These are phyloP conservation scores for Kodamaea sagamina DNA, from an alignment of 805 yeast species.

Conservation along the genomic window DNA sequence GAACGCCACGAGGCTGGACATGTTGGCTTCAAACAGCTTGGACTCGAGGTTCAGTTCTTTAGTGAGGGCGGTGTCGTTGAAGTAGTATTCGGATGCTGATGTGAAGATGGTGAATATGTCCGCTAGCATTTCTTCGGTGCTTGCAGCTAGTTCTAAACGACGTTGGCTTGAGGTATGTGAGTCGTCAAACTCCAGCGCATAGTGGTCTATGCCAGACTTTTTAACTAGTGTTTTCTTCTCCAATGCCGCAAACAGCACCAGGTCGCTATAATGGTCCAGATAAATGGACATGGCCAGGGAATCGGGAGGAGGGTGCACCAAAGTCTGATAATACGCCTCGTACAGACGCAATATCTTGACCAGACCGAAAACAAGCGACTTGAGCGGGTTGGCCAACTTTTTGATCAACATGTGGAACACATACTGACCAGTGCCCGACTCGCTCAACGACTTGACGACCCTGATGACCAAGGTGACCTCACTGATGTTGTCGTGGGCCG, in stretches of 20 bases:
- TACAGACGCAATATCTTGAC: constrained; percentile 26
- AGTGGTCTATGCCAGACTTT: constrained; percentile 12
- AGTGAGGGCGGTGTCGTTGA: constrained; percentile 29
- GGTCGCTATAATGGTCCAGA: constrained; percentile 15
- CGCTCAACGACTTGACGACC: constrained; percentile 33
- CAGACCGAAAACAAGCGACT: constrained; percentile 28
- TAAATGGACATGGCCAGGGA: constrained; percentile 19
- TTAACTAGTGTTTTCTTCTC: constrained; percentile 6
- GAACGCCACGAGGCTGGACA: constrained; percentile 17
- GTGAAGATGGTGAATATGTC: constrained; percentile 36
- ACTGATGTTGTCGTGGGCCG: constrained; percentile 24
- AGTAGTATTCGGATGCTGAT: constrained; percentile 36
- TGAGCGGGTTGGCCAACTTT: constrained; percentile 26
- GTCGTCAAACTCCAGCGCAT: constrained; percentile 5
- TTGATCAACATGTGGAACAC: constrained; percentile 28
- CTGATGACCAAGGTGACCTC: constrained; percentile 30
- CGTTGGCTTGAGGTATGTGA: neutral
- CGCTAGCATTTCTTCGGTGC: constrained; percentile 28
- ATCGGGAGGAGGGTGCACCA: constrained; percentile 8
- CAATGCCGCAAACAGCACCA: constrained; percentile 12
- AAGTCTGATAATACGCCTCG: constrained; percentile 16
- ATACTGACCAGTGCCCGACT: constrained; percentile 22
- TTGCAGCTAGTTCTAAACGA: neutral
- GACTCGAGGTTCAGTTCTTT: constrained; percentile 18
- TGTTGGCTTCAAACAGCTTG: constrained; percentile 16